These are phyloP conservation scores for Quillaja saponaria DNA, from an alignment of 306 rosid species.

Conservation along the genomic window DNA sequence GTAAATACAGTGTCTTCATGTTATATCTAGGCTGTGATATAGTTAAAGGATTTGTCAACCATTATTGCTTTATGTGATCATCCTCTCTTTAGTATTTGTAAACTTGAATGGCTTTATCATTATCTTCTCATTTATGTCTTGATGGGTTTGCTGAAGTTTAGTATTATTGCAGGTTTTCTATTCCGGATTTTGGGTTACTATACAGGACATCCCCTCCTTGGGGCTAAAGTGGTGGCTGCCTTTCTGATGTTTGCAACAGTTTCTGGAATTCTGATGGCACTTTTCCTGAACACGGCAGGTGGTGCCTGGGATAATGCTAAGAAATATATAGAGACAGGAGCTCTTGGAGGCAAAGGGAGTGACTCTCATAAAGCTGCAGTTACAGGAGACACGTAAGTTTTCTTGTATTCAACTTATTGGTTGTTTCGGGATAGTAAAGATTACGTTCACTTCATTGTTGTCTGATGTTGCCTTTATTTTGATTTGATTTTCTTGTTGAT, in stretches of 20 bases:
- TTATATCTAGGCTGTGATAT: no score
- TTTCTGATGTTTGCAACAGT: constrained; percentile 95
- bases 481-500: no score
- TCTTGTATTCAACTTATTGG: no score
- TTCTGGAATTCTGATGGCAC: constrained; percentile 96
- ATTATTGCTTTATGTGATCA: no score
- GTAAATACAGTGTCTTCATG: no score
- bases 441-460: no score
- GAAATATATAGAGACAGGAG: constrained; percentile 96
- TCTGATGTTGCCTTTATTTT: constrained; percentile 4
- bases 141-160: constrained; percentile 24
- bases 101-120: no score
- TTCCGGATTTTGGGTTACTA: constrained; percentile 91
- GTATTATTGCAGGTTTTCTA: constrained; percentile 64
- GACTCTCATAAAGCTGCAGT: constrained; percentile 94
- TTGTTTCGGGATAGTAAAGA: no score
- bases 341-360: constrained; percentile 97
- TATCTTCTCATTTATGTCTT: constrained; percentile 26
- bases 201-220: constrained; percentile 87
- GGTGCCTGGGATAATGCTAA: constrained; percentile 99
- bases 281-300: constrained; percentile 92
- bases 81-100: no score
- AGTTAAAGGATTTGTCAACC: no score
- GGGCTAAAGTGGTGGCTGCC: constrained; percentile 95
- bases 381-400: constrained; percentile 94